A percentile compares a stretch with the other conserved stretches of the same genome.
Conservation (phyloP, 768 basidiomycete species). For the Boletus sp. region DNA sequence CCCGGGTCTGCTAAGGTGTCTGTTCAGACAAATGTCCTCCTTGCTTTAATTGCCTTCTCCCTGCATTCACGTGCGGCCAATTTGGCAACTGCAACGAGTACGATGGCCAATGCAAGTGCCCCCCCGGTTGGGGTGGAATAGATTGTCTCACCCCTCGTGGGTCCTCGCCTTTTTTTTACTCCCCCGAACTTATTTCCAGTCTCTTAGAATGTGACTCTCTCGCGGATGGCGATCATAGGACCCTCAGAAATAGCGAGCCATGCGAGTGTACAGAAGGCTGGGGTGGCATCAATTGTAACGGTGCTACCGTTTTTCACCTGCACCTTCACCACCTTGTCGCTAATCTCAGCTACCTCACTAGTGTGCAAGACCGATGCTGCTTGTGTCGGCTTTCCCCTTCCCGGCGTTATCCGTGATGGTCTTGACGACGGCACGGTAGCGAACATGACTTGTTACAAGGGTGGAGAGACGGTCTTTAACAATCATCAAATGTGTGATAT, state of each 20-base stretch:
- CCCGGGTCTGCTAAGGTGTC: neutral
- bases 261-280: slow-evolving; percentile 95
- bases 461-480: slow-evolving; percentile 89
- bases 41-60: slow-evolving; percentile 95
- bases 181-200: neutral
- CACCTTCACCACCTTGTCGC: neutral
- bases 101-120: slow-evolving; percentile 95
- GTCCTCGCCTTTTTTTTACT: slow-evolving; percentile 31
- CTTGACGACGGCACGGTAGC: slow-evolving; percentile 39
- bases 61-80: slow-evolving; percentile 89
- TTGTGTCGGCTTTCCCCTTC: slow-evolving; percentile 76
- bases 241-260: slow-evolving; percentile 68
- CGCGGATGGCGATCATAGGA: slow-evolving; percentile 82
- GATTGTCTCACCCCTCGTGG: slow-evolving; percentile 90
- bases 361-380: slow-evolving; percentile 84
- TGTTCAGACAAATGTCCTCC: slow-evolving; percentile 64
- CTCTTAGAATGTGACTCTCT: slow-evolving; percentile 86
- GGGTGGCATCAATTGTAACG: slow-evolving; percentile 97
- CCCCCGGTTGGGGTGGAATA: slow-evolving; percentile 95
- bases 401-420: slow-evolving; percentile 36
- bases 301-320: slow-evolving; percentile 40
- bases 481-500: slow-evolving; percentile 99
- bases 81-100: slow-evolving; percentile 88
- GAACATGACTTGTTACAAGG: slow-evolving; percentile 93
- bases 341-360: slow-evolving; percentile 29